phyloP scores from a whole-genome alignment of 305 asterid species.

The Fraxinus greggii region DNA sequence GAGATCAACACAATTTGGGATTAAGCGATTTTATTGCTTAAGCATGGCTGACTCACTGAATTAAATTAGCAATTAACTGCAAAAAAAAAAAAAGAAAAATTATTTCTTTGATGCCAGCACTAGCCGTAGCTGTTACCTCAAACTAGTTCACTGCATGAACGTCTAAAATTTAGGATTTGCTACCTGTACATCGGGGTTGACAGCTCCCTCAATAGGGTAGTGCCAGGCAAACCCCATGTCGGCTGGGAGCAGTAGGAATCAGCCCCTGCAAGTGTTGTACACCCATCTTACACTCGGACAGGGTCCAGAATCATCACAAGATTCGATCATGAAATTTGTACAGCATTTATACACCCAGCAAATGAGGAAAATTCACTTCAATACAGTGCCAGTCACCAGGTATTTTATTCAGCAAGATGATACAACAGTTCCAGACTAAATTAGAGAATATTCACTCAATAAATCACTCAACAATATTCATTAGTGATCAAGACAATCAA shows the following conservation, averaged over 20 bases:
- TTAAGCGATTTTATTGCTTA: background rate
- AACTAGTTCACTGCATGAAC: background rate
- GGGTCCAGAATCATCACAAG: background rate
- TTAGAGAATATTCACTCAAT: background rate
- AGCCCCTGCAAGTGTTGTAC: background rate
- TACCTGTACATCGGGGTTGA: no score
- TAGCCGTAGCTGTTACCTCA: background rate
- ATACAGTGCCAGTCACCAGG: background rate
- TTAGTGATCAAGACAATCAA: background rate
- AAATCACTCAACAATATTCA: background rate
- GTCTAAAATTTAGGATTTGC: no score
- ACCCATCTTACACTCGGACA: background rate
- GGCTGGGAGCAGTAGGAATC: background rate
- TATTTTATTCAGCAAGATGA: background rate
- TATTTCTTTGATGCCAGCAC: background rate
- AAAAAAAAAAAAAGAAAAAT: background rate
- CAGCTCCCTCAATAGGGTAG: background rate
- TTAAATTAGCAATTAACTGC: background rate
- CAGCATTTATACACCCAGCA: background rate
- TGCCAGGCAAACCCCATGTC: background rate
- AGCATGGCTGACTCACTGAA: background rate
- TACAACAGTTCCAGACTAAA: background rate
- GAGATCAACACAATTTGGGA: background rate
- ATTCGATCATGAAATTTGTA: background rate
- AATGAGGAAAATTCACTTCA: background rate